Evolutionary conservation across 805 yeast genomes (phyloP).

Genomic region (Zygoascus flipseniorum): DNA sequence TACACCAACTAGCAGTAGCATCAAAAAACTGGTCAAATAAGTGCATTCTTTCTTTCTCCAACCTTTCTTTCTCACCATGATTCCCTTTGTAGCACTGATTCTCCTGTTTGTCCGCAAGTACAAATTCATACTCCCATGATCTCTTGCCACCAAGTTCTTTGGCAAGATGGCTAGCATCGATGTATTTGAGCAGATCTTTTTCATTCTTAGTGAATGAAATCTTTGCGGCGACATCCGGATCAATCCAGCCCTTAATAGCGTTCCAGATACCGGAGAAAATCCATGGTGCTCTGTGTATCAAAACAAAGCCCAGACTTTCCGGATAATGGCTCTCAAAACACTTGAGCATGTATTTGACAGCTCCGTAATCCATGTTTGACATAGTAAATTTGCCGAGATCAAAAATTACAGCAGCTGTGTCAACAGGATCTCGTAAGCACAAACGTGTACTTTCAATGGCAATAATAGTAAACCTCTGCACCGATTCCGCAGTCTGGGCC

Average conservation of each 20-base stretch:
- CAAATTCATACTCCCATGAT: slow-evolving; percentile 48
- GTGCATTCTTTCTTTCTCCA: slow-evolving; percentile 46
- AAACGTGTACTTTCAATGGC: slow-evolving; percentile 78
- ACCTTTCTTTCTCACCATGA: slow-evolving; percentile 36
- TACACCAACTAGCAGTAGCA: slow-evolving; percentile 70
- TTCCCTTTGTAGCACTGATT: slow-evolving; percentile 38
- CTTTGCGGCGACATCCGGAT: slow-evolving; percentile 91
- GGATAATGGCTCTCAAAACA: slow-evolving; percentile 97
- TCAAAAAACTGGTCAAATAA: slow-evolving; percentile 48
- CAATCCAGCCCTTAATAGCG: slow-evolving; percentile 86
- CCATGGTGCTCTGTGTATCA: slow-evolving; percentile 96
- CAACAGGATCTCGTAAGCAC: slow-evolving; percentile 63
- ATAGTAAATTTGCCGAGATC: slow-evolving; percentile 81
- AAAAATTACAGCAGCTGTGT: slow-evolving; percentile 74
- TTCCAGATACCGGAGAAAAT: slow-evolving; percentile 92
- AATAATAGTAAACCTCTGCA: slow-evolving; percentile 66
- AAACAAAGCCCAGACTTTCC: slow-evolving; percentile 75
- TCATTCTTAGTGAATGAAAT: slow-evolving; percentile 69
- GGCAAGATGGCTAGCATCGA: slow-evolving; percentile 56
- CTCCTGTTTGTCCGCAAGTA: slow-evolving; percentile 49
- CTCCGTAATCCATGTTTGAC: slow-evolving; percentile 86
- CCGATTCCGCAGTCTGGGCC: slow-evolving; percentile 60
- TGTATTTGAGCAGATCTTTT: slow-evolving; percentile 57
- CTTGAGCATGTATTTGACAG: slow-evolving; percentile 81
- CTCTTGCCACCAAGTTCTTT: slow-evolving; percentile 69